phyloP scores from a whole-genome alignment of 176 grass and related monocot species.

The Guadua angustifolia region DNA sequence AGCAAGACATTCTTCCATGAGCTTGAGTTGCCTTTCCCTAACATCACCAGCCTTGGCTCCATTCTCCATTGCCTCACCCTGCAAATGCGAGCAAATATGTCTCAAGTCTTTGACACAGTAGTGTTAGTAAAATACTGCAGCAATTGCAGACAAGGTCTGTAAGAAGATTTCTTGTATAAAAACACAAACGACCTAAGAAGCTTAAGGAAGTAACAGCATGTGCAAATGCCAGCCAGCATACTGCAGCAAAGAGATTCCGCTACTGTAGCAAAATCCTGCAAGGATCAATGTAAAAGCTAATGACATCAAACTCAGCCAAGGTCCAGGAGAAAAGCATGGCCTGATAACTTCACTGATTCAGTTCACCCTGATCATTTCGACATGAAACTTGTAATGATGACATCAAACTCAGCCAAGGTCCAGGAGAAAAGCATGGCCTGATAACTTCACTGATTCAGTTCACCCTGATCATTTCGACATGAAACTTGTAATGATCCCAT shows the following conservation, averaged over 20 bases:
- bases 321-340: neutral
- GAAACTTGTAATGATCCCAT: neutral
- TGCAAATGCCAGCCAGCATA: neutral
- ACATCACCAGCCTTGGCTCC: slow-evolving; percentile 6
- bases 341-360: neutral
- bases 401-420: neutral
- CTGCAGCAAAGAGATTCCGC: neutral
- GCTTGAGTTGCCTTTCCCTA: neutral
- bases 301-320: neutral
- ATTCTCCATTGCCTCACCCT: slow-evolving; percentile 37
- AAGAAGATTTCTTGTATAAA: neutral
- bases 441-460: slow-evolving; percentile 1
- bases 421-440: neutral
- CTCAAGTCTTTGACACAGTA: neutral
- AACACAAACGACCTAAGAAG: neutral
- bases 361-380: slow-evolving; percentile 1
- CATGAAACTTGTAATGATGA: neutral
- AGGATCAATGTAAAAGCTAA: neutral
- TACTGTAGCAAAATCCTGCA: neutral
- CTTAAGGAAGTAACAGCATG: neutral
- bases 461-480: neutral
- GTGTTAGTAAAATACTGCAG: neutral
- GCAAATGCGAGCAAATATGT: slow-evolving; percentile 13
- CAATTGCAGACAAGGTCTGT: neutral
- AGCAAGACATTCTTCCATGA: neutral